Evolutionary conservation across 371 early-diverging fungal species (phyloP).

Genomic region (Rhizomucor miehei): DNA sequence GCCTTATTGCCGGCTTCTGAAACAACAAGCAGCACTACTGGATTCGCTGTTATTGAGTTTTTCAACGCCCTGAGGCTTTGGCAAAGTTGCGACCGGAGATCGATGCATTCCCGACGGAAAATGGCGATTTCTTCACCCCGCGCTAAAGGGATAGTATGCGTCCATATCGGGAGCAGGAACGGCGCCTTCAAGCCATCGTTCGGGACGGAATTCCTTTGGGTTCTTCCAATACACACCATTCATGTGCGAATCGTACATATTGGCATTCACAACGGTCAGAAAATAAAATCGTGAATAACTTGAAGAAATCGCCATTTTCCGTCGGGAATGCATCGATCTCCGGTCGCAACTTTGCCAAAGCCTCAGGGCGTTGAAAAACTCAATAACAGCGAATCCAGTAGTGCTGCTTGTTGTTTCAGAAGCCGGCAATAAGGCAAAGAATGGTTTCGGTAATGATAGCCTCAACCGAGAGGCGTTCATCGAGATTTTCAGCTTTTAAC

Average conservation of each 20-base stretch:
- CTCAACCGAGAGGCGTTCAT: constrained; percentile 24
- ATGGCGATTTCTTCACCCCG: constrained; percentile 25
- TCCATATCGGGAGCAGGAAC: constrained; percentile 12
- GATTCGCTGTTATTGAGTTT: constrained; percentile 29
- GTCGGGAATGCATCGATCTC: constrained; percentile 23
- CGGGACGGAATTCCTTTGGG: constrained; percentile 22
- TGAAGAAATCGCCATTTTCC: constrained; percentile 13
- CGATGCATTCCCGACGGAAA: constrained; percentile 10
- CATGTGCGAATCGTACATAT: constrained; percentile 17
- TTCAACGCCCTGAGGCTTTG: constrained; percentile 20
- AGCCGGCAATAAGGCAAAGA: constrained; percentile 37
- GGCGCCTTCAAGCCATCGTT: constrained; percentile 27
- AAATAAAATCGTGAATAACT: too few relatives aligned
- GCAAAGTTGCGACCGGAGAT: constrained; percentile 26
- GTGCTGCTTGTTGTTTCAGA: constrained; percentile 39
- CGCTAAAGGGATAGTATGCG: constrained; percentile 41
- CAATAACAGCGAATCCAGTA: constrained; percentile 28
- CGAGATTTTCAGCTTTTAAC: constrained; percentile 12
- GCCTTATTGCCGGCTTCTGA: constrained; percentile 42
- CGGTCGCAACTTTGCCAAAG: constrained; percentile 16
- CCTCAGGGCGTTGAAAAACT: constrained; percentile 25
- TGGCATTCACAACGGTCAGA: constrained; percentile 5
- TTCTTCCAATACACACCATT: constrained; percentile 22
- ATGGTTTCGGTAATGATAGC: constrained; percentile 31
- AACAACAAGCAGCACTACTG: constrained; percentile 34